Evolutionary conservation across 768 basidiomycete species (phyloP), one percentile per base, ranked within the genome.

Genomic region (Suillus placidus): DNA sequence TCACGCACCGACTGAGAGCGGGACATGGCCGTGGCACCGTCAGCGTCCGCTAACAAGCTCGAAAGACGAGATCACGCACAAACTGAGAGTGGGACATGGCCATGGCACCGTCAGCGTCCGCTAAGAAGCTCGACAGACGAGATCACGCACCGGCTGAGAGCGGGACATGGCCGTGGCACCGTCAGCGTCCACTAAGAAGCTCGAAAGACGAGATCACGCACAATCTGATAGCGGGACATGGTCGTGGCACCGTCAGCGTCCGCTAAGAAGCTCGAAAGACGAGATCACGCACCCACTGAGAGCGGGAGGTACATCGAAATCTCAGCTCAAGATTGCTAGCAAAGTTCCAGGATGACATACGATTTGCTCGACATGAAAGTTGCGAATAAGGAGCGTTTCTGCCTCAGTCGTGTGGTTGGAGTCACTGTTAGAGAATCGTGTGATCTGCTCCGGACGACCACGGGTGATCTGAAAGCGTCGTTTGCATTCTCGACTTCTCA

Each of bases 401-500:
- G 43, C 43, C 0, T n/a, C 20, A 45, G 8, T 4, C 18, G 6
- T n/a, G 20, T 20, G 7, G 8, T 45, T 20, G 20, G 20, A 3
- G 4, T 45, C 20, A n/a, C 7, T 20, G 8, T 47, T n/a, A 47
- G 47, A n/a, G 1, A n/a, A 4, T 26, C 13, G 49, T 1, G 13
- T 23, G 4, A n/a, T 23, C 12, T 1, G 23, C 49, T 14, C 3
- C 6, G 2, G 14, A 12, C 3, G 1, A 9, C 9, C 10, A 7
- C 23, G 13, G 13, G 54, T n/a, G 3, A 76, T 69, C 43, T 71
- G 72, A 54, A 76, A 76, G 55, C 75, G 73, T 16, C 73, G 68
- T 66, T 73, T 71, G 55, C 74, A 73, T 5, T 67, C 68, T n/a
- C 68, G 70, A 47, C 61, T 51, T 49, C 67, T 68, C 2, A 66